A percentile compares a stretch with the other conserved stretches of the same genome.
Evolutionary conservation across 305 asterid genomes (phyloP).

Genomic region (Rubia tinctorum): DNA sequence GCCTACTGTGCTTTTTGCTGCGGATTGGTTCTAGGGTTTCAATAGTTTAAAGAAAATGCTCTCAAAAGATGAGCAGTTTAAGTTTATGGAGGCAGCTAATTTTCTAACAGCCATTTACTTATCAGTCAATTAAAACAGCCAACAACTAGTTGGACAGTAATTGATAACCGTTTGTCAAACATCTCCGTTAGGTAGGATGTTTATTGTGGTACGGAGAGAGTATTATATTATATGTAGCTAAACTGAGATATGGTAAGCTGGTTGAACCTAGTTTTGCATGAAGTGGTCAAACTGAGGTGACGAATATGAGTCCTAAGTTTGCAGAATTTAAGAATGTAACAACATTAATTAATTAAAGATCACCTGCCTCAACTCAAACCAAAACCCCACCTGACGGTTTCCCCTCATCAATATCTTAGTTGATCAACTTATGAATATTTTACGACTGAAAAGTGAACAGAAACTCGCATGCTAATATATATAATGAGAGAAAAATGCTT

Average conservation of each 20-base stretch:
- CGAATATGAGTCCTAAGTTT: background rate
- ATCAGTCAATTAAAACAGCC: too few relatives aligned
- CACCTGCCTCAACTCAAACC: slow-evolving; percentile 42
- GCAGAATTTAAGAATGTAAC: slow-evolving; percentile 9
- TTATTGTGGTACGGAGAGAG: too few relatives aligned
- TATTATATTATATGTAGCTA: background rate
- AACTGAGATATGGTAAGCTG: background rate
- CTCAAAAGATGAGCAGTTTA: background rate
- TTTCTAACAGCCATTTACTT: too few relatives aligned
- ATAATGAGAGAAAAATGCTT: too few relatives aligned
- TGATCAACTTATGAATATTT: too few relatives aligned
- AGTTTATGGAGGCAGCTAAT: too few relatives aligned
- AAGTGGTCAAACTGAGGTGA: background rate
- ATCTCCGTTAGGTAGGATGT: too few relatives aligned
- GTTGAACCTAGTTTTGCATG: background rate
- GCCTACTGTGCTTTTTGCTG: background rate
- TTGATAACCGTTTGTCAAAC: too few relatives aligned
- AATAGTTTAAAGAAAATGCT: background rate
- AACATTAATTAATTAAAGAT: background rate
- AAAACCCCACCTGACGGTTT: slow-evolving; percentile 35
- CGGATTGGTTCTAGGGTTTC: slow-evolving; percentile 7
- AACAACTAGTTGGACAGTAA: too few relatives aligned
- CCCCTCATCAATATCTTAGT: background rate
- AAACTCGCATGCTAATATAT: background rate
- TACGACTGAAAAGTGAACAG: background rate